A percentile compares a stretch with the other conserved stretches of the same genome.
Evolutionary conservation across 148 eudicot genomes (phyloP).

Genomic region (Tetragonia tetragonoides): DNA sequence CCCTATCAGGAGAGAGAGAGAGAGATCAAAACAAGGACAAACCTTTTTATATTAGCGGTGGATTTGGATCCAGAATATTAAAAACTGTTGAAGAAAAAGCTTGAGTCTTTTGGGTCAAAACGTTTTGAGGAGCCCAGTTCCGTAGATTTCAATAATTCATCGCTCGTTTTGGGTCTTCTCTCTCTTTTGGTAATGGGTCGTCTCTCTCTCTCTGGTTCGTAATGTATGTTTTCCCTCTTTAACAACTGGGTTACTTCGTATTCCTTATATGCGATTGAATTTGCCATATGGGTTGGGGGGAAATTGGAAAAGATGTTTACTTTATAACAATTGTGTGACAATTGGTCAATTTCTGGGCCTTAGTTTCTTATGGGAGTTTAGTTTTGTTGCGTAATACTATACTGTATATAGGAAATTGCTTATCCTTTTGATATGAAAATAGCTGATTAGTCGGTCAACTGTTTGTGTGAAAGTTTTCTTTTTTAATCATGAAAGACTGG

Average conservation of each 20-base stretch:
- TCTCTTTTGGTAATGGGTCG: slow-evolving; percentile 18
- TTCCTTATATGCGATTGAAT: too few species aligned
- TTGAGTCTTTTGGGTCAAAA: not conserved
- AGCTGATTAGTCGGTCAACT: not conserved
- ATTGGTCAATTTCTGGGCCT: not conserved
- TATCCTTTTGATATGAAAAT: not conserved
- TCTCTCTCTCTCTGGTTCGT: not conserved
- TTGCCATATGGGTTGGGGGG: too few species aligned
- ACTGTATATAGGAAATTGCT: not conserved
- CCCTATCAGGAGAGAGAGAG: not conserved
- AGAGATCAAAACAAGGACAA: too few species aligned
- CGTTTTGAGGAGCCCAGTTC: slow-evolving; percentile 19
- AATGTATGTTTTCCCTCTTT: not conserved
- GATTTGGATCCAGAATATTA: not conserved
- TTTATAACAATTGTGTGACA: not conserved
- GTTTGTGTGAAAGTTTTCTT: not conserved
- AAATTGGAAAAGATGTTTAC: not conserved
- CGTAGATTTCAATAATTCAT: not conserved
- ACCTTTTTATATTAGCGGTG: not conserved
- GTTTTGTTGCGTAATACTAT: not conserved
- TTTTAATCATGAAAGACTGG: not conserved
- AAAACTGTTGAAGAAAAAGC: not conserved
- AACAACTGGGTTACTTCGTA: not conserved
- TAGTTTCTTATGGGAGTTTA: not conserved
- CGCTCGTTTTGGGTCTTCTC: not conserved